These are phyloP conservation scores for Yamadazyma dushanensis DNA, from an alignment of 1,139 yeast species.

Conservation along the genomic window DNA sequence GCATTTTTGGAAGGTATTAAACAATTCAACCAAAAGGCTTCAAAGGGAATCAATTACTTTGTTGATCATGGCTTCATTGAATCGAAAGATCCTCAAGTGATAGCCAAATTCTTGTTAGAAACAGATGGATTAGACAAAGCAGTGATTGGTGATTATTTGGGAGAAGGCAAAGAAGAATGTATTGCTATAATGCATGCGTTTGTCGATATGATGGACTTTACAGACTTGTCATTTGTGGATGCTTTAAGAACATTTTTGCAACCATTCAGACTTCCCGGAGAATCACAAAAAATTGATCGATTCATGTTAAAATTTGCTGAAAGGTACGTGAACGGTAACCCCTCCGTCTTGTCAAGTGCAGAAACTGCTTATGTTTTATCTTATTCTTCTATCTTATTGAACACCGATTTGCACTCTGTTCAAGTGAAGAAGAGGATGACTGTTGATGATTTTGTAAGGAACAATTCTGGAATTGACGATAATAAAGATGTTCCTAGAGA, in stretches of 20 bases:
- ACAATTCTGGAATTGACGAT: conserved; percentile 93
- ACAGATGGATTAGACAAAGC: conserved; percentile 86
- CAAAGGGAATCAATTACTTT: conserved; percentile 69
- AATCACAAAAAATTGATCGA: conserved; percentile 95
- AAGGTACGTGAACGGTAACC: conserved; percentile 84
- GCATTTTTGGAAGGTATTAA: conserved; percentile 75
- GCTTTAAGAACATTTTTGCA: conserved; percentile 86
- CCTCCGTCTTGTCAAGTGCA: conserved; percentile 81
- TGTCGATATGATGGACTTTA: conserved; percentile 84
- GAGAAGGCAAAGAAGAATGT: conserved; percentile 81
- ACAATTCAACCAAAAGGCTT: conserved; percentile 83
- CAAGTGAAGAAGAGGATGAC: conserved; percentile 88
- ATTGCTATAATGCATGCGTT: conserved; percentile 90
- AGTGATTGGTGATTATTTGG: conserved; percentile 85
- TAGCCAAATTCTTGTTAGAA: conserved; percentile 72
- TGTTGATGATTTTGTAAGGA: conserved; percentile 76
- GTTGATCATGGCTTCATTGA: conserved; percentile 62
- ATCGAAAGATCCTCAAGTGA: conserved; percentile 58
- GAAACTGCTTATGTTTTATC: conserved; percentile 93
- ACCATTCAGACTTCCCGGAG: conserved; percentile 92
- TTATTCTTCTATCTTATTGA: conserved; percentile 88
- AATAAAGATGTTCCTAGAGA: conserved; percentile 82
- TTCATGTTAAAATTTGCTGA: conserved; percentile 97
- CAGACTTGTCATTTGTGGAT: conserved; percentile 68
- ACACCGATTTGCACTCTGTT: conserved; percentile 90